Evolutionary conservation across 1,139 yeast species (phyloP), one percentile per base, ranked within the genome.

Genomic region (Debaryomyces sp.): DNA sequence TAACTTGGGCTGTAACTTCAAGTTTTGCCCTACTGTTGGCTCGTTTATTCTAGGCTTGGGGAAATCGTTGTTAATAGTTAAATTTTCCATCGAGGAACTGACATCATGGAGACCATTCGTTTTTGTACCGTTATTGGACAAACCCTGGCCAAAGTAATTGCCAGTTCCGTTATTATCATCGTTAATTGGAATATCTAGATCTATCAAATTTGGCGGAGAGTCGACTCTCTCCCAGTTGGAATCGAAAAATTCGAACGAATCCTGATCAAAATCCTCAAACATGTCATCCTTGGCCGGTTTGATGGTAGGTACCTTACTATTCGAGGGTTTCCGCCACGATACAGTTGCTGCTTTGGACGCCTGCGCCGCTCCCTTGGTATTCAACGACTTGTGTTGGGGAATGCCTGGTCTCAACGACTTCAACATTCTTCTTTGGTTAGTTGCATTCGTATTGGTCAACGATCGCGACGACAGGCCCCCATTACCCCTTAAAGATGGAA

Each of bases 191-290:
- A 58, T 65, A 40, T 70, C 74, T 49, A 75, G 50, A 51, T 75
- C 79, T 22, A 74, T 73, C 50, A 75, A 63, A 48, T 69, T 66
- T 7, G 63, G 60, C 7, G 52, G 47, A 10, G 46, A 29, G 35
- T 50, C 51, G 23, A 67, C 54, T 40, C 57, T 63, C 37, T 67
- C 75, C 74, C 76, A 71, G 41, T 64, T 62, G 24, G 50, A 32
- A 43, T 54, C 58, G 27, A 58, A 64, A 45, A 59, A 58, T 35
- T 62, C 65, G 15, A 62, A 55, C 4, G 61, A 57, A 44, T 70
- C 73, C 47, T 78, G 78, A 57, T 80, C 84, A 50, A 80, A 80
- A 54, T 77, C 83, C 39, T 67, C 70, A 54, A 78, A 78, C 29
- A 67, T 64, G 39, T 43, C 36, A n/a, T 38, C 33, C 32, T 43